Percentiles rank a stretch among this genome's conserved stretches.
Conservation (phyloP, 2,329 filamentous ascomycete species). For the Aspergillus brunneoviolaceus region DNA sequence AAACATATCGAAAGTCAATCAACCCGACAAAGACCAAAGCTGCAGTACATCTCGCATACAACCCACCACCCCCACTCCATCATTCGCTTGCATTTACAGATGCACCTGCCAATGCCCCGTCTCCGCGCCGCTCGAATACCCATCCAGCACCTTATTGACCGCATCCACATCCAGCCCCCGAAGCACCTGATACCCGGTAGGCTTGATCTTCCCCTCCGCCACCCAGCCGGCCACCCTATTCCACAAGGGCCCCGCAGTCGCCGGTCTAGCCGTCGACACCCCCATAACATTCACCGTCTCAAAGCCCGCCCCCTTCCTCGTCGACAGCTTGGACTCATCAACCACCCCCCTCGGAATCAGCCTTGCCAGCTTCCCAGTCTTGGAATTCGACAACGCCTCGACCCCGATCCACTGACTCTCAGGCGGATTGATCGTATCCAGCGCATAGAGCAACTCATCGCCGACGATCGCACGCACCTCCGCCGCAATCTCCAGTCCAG, state of each 20-base stretch:
- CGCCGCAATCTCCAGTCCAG: slow-evolving; percentile 22
- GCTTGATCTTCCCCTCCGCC: slow-evolving; percentile 31
- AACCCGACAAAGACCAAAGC: no score
- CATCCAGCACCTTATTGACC: slow-evolving; percentile 41
- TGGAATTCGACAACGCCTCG: slow-evolving; percentile 36
- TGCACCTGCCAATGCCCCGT: not conserved
- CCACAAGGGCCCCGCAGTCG: slow-evolving; percentile 36
- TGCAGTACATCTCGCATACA: no score
- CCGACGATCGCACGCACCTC: slow-evolving; percentile 39
- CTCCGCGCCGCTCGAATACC: slow-evolving; percentile 24
- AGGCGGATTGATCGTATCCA: slow-evolving; percentile 34
- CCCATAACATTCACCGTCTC: slow-evolving; percentile 31
- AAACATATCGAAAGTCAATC: no score
- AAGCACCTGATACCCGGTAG: slow-evolving; percentile 31
- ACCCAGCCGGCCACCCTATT: slow-evolving; percentile 30
- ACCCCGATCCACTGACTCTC: slow-evolving; percentile 31
- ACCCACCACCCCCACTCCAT: no score
- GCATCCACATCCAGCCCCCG: slow-evolving; percentile 34
- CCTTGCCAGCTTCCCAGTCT: slow-evolving; percentile 36
- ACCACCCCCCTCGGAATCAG: slow-evolving; percentile 15
- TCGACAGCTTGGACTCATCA: slow-evolving; percentile 28
- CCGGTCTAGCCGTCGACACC: slow-evolving; percentile 24
- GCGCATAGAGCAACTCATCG: slow-evolving; percentile 42
- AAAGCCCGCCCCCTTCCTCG: slow-evolving; percentile 34
- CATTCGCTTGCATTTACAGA: not conserved